A percentile compares a stretch with the other conserved stretches of the same genome.
Conservation (phyloP, 257 asterid species). For the Sherardia arvensis region DNA sequence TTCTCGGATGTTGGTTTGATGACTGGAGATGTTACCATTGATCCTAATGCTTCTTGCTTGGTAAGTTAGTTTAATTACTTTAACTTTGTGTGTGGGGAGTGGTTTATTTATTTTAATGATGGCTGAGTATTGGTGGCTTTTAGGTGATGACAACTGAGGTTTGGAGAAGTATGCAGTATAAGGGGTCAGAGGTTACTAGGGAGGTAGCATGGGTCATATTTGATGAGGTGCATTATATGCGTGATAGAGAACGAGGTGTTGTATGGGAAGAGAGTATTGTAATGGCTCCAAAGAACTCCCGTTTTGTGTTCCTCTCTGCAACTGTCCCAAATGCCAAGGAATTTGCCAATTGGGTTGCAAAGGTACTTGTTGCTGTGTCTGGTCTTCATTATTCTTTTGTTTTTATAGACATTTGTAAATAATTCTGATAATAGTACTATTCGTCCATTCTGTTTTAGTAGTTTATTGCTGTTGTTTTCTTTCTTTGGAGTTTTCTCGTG, state of each 20-base stretch:
- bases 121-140: conserved; percentile 19
- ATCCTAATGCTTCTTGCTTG: conserved; percentile 95
- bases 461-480: neutral
- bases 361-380: conserved; percentile 34
- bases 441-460: neutral
- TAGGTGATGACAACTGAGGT: conserved; percentile 99
- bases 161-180: conserved; percentile 99
- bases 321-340: conserved; percentile 95
- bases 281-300: conserved; percentile 86
- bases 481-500: neutral
- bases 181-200: conserved; percentile 81
- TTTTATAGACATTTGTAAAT: neutral
- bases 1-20: conserved; percentile 96
- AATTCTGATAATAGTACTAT: too few species aligned
- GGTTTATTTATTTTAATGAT: neutral
- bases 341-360: conserved; percentile 99
- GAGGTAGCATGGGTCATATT: conserved; percentile 97
- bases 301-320: conserved; percentile 88
- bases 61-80: conserved; percentile 32
- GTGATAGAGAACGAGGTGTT: conserved; percentile 95
- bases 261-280: conserved; percentile 99
- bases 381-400: neutral
- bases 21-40: conserved; percentile 98
- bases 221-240: conserved; percentile 99
- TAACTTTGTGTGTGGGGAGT: neutral